Evolutionary conservation across 768 basidiomycete genomes (phyloP), one percentile per base, ranked within the genome.

Genomic region (Nevesoporus exiguus): DNA sequence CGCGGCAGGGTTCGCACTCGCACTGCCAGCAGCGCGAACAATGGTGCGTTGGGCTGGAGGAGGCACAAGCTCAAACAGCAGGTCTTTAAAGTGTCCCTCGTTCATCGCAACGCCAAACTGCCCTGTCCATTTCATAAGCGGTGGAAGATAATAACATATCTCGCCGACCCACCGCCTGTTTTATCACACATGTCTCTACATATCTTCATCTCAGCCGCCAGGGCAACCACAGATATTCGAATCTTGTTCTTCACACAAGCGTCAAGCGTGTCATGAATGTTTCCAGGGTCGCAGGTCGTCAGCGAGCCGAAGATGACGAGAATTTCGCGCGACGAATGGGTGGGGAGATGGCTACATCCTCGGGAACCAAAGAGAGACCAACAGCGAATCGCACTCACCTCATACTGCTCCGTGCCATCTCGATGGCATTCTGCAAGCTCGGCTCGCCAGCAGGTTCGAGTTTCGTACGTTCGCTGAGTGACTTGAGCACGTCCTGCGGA

Each of bases 171-270:
- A 93, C 97, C 97, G 55, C 92, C 91, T 1, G 96, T 95, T 69
- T 90, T 88, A 51, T 93, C 90, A 61, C 88, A 90, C 21, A 98
- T 78, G 43, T 94, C 88, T 34, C 93, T 85, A 65, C 94, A 98
- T 33, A 99, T 91, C 70, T 98, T 98, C 88, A 98, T 96, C 70
- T 98, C 97, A 7, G 97, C 97, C 0, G 95, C 90, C 31, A 99
- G 81, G 1, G 94, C 93, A 34, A 99, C 93, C 49, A 98, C 83
- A 5, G 88, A 94, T 58, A 98, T 88, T 37, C 95, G 89, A 50
- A 97, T 88, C 66, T 86, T 90, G 67, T 85, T 86, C 57, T 81
- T 82, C 51, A 90, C 75, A 59, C 93, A 93, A 3, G 81, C 80
- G n/a, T 88, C 82, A n/a, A 99, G 77, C 0, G 94, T 94, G 57